Evolutionary conservation across 1,284 basidiomycete species (phyloP).

Genomic region (Tilletia horrida): DNA sequence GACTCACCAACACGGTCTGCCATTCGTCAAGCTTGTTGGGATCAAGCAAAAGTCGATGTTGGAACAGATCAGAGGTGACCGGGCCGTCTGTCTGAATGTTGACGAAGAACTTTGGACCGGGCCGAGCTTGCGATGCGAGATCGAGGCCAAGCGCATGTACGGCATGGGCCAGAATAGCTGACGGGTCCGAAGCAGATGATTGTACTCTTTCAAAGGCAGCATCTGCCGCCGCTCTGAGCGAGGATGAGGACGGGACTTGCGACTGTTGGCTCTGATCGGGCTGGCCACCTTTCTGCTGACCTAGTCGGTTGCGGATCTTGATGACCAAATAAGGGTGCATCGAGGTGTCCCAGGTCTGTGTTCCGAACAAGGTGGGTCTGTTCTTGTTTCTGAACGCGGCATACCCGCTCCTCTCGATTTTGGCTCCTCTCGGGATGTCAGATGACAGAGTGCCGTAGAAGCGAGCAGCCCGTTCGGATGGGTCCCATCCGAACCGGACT

Average conservation of each 20-base stretch:
- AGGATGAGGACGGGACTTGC: neutral
- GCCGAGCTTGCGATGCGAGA: conserved; percentile 29
- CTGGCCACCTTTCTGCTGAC: conserved; percentile 14
- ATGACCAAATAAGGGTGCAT: conserved; percentile 73
- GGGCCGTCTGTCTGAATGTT: conserved; percentile 80
- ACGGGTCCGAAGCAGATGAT: conserved; percentile 56
- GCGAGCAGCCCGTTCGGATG: conserved; percentile 36
- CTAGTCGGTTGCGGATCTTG: conserved; percentile 62
- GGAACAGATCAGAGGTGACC: conserved; percentile 70
- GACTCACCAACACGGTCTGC: conserved; percentile 77
- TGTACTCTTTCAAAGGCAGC: neutral
- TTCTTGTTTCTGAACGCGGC: conserved; percentile 76
- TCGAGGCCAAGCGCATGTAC: conserved; percentile 40
- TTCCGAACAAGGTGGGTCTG: conserved; percentile 70
- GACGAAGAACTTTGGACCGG: conserved; percentile 61
- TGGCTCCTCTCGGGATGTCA: conserved; percentile 49
- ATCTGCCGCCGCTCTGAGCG: neutral
- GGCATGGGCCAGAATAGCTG: conserved; percentile 59
- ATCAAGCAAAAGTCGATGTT: conserved; percentile 76
- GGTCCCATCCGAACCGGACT: conserved; percentile 42
- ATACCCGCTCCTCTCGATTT: conserved; percentile 58
- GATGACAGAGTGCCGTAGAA: conserved; percentile 55
- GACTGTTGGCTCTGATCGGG: neutral
- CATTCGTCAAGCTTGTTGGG: conserved; percentile 67
- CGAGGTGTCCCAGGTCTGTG: conserved; percentile 74